Base-by-base conservation (phyloP, 805 yeast species). In the Saturnispora dispora region DNA sequence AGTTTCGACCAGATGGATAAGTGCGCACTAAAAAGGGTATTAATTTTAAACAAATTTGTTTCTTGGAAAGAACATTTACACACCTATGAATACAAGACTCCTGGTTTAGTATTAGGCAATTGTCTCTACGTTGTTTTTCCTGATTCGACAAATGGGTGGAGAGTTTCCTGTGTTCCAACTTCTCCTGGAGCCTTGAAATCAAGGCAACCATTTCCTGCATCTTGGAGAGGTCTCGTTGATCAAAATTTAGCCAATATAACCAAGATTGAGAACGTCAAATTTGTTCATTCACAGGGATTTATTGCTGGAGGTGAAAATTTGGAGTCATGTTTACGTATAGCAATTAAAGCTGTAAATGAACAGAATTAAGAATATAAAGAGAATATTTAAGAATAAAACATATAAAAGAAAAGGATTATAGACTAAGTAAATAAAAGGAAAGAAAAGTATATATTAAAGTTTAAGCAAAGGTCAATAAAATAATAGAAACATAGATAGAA, bases 261-360 rank as follows among this genome's bases (percentile, higher is more conserved):
- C 40, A 96, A 91, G 13, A 77, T 93, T 47, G 81, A 79, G 28
- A 96, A 87, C 9, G 85, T 95, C 63, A 79, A 88, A 27, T 91
- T 91, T 63, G 81, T 91, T 51, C 99, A 91, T 62, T 96, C 97
- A 42, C 85, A 95, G 41, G 98, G 99, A 0, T 91, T 91, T 68
- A 91, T 91, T 63, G 98, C 97, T 45, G 99, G 99, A 48, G 87
- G 90, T 52, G 74, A 79, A 62, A 76, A 91, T 25, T 70, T 74
- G 56, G 96, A 87, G 48, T 84, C 86, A 32, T 53, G 55, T 44
- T 27, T 55, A 23, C 28, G 51, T 15, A 10, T 55, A 43, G 57
- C 57, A 2, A 25, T 47, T 2, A 8, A 32, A n/a, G 56, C 56
- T 13, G 51, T 53, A 13, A 46, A 41, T 49, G 25, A 27, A 40